Evolutionary conservation across 1,284 basidiomycete genomes (phyloP).

Genomic region (Puccinia novopanici): DNA sequence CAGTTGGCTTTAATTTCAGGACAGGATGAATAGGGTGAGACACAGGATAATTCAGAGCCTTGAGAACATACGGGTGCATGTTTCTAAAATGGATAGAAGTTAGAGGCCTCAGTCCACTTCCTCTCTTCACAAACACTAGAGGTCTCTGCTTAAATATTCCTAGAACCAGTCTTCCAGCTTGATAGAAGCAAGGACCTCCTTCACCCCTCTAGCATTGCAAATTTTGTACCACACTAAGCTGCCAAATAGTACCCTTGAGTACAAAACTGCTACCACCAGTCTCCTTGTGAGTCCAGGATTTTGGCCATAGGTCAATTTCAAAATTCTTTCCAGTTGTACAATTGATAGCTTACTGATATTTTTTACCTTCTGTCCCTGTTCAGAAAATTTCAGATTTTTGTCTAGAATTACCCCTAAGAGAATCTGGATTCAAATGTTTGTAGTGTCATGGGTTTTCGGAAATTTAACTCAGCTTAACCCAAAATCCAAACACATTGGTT

Average conservation of each 20-base stretch:
- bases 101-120: background rate
- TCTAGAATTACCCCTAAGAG: constrained; percentile 58
- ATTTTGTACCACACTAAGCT: constrained; percentile 26
- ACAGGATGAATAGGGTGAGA: background rate
- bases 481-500: too few species aligned
- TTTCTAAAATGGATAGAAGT: background rate
- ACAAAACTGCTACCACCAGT: constrained; percentile 14
- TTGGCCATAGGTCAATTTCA: constrained; percentile 1
- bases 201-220: background rate
- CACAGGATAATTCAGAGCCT: background rate
- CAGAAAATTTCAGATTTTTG: constrained; percentile 55
- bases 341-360: background rate
- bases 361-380: constrained; percentile 52
- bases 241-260: constrained; percentile 7
- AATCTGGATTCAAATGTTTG: too few species aligned
- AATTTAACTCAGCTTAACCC: too few species aligned
- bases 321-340: background rate
- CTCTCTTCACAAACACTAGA: too few species aligned
- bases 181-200: background rate
- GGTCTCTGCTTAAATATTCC: background rate
- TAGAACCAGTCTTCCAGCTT: background rate
- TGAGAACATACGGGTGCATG: background rate
- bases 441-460: too few species aligned
- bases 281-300: background rate
- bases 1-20: background rate